A percentile compares a stretch with the other conserved stretches of the same genome.
Conservation (phyloP, 2,329 filamentous ascomycete species). For the Cyanodermella asteris region DNA sequence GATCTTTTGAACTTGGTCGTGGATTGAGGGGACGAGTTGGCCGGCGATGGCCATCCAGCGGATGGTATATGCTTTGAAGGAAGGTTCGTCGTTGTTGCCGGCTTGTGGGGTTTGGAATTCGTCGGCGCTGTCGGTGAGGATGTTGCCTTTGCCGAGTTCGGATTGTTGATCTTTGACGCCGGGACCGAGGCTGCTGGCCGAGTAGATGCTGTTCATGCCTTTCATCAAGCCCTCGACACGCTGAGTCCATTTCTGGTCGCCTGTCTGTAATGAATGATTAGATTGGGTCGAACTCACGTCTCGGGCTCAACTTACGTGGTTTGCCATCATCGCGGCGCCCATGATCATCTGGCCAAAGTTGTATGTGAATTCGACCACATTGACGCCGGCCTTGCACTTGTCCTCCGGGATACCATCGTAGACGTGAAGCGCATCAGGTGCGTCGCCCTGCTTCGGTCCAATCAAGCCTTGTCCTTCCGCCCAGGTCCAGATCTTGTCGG, state of each 20-base stretch:
- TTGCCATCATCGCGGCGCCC: conserved; percentile 46
- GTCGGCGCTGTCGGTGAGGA: conserved; percentile 47
- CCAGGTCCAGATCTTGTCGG: conserved; percentile 42
- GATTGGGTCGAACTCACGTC: no score
- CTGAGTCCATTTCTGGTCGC: conserved; percentile 32
- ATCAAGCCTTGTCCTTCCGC: conserved; percentile 20
- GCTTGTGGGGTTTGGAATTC: conserved; percentile 32
- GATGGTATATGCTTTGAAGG: conserved; percentile 52
- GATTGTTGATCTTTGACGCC: no score
- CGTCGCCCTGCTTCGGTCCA: conserved; percentile 13
- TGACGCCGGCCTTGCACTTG: conserved; percentile 41
- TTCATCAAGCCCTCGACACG: conserved; percentile 34
- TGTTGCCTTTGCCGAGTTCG: no score
- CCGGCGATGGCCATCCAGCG: conserved; percentile 39
- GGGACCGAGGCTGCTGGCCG: conserved; percentile 22
- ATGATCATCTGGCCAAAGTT: conserved; percentile 36
- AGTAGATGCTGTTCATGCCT: conserved; percentile 27
- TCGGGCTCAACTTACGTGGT: conserved; percentile 28
- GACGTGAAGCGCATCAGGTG: conserved; percentile 42
- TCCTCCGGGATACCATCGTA: conserved; percentile 39
- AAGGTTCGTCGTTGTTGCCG: conserved; percentile 51
- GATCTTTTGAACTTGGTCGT: conserved; percentile 27
- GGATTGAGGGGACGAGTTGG: conserved; percentile 31
- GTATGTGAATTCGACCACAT: conserved; percentile 43
- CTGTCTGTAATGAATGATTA: no score